A percentile compares a stretch with the other conserved stretches of the same genome.
These are phyloP conservation scores for Podospora didyma DNA, from an alignment of 495 filamentous ascomycete genomes.

Conservation along the genomic window DNA sequence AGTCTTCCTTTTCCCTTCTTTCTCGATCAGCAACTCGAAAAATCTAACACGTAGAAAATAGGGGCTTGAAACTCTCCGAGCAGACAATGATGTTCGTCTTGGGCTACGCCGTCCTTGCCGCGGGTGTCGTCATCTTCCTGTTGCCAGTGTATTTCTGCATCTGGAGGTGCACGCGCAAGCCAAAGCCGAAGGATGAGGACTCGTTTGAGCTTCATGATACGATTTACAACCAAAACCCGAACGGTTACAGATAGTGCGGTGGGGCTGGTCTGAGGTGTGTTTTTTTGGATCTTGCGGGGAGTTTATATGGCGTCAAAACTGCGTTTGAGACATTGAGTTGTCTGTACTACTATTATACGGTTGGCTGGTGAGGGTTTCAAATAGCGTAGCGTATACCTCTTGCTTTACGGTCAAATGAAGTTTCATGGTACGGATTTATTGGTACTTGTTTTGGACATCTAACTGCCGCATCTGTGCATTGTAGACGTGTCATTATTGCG, in stretches of 20 bases:
- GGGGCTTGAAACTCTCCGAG: conserved; percentile 25
- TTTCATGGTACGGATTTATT: too few relatives aligned
- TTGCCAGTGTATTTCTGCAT: conserved; percentile 20
- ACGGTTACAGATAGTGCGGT: not conserved
- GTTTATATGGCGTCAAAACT: too few relatives aligned
- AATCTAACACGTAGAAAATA: conserved; percentile 2
- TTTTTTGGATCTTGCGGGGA: not conserved
- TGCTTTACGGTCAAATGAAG: too few relatives aligned
- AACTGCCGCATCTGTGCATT: too few relatives aligned
- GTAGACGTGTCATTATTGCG: too few relatives aligned
- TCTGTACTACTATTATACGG: too few relatives aligned
- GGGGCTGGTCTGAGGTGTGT: not conserved
- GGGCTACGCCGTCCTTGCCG: conserved; percentile 23
- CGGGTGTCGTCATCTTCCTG: conserved; percentile 17
- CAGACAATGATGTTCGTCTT: conserved; percentile 14
- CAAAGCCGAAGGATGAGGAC: conserved; percentile 14
- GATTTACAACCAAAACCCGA: conserved; percentile 21
- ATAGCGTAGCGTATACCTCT: too few relatives aligned
- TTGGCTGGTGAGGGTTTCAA: too few relatives aligned
- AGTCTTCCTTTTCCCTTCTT: conserved; percentile 5
- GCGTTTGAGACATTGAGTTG: too few relatives aligned
- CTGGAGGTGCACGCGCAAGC: conserved; percentile 18
- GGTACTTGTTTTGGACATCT: too few relatives aligned
- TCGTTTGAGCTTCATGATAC: conserved; percentile 13
- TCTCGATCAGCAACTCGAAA: not conserved